Conservation (phyloP, 164 flowering plant genomes). For the Paratinospora sagittata region DNA sequence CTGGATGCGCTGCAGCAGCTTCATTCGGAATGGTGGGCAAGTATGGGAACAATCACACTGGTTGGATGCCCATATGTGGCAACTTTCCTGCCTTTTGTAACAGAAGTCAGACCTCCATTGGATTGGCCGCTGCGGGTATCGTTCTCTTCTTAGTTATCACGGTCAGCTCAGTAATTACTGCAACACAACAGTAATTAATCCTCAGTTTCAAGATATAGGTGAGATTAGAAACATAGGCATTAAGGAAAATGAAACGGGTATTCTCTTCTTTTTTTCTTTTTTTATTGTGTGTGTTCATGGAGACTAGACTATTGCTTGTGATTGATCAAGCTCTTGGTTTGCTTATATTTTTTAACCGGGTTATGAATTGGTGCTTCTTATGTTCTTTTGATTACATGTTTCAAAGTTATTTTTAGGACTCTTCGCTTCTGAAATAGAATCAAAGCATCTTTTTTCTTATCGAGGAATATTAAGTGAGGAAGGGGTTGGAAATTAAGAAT, state of each 20-base stretch:
- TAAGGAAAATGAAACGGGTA: not conserved
- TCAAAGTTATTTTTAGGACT: too few relatives aligned
- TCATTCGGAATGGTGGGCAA: conserved; percentile 43
- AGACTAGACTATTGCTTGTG: too few relatives aligned
- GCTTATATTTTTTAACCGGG: too few relatives aligned
- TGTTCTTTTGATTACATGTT: too few relatives aligned
- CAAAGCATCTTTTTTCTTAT: too few relatives aligned
- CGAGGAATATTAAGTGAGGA: too few relatives aligned
- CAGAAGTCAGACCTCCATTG: conserved; percentile 18
- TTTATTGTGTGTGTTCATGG: not conserved
- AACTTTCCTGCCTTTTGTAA: conserved; percentile 39
- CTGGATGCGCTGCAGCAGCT: conserved; percentile 49
- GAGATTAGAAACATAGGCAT: not conserved
- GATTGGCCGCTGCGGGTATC: conserved; percentile 34
- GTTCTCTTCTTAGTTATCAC: conserved; percentile 32
- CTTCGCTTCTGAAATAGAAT: too few relatives aligned
- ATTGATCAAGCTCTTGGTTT: too few relatives aligned
- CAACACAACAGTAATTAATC: not conserved
- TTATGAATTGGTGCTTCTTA: too few relatives aligned
- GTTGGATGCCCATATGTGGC: conserved; percentile 49
- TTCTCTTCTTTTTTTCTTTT: not conserved
- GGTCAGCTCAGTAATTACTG: conserved; percentile 23
- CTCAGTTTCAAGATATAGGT: not conserved
- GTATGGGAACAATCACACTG: conserved; percentile 37
- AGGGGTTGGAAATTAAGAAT: too few relatives aligned